Conservation (phyloP, 2,329 filamentous ascomycete species). For the Cladosporium sp. region DNA sequence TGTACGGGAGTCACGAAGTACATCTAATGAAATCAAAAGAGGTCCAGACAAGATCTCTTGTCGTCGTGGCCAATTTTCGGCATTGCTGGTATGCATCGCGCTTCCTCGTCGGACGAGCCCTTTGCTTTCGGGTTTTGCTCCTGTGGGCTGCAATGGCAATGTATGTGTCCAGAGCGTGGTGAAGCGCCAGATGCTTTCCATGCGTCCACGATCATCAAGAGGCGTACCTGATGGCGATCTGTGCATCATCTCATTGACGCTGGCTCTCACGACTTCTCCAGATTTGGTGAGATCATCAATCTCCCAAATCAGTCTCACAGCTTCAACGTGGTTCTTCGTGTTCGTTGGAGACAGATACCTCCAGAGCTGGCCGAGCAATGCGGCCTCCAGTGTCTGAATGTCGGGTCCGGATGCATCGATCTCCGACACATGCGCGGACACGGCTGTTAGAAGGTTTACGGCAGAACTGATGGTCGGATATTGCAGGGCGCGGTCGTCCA, state of each 20-base stretch:
- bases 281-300: constrained; percentile 57
- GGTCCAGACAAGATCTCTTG: constrained; percentile 77
- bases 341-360: constrained; percentile 73
- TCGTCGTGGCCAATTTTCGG: constrained; percentile 37
- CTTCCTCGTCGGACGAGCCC: constrained; percentile 18
- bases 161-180: constrained; percentile 80
- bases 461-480: constrained; percentile 9
- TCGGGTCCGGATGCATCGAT: neutral
- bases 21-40: constrained; percentile 77
- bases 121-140: constrained; percentile 23
- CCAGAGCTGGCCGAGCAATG: constrained; percentile 11
- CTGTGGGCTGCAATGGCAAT: constrained; percentile 36
- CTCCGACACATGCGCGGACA: neutral
- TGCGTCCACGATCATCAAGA: neutral
- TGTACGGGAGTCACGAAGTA: constrained; percentile 69
- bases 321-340: constrained; percentile 93
- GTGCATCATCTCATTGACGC: constrained; percentile 15
- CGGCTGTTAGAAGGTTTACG: neutral
- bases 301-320: constrained; percentile 81
- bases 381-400: neutral
- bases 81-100: constrained; percentile 43
- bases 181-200: constrained; percentile 40
- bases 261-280: constrained; percentile 24
- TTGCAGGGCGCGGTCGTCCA: neutral
- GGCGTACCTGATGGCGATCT: constrained; percentile 10